phyloP scores from a whole-genome alignment of 2,329 filamentous ascomycete species.

The Herpotrichia juniperi region DNA sequence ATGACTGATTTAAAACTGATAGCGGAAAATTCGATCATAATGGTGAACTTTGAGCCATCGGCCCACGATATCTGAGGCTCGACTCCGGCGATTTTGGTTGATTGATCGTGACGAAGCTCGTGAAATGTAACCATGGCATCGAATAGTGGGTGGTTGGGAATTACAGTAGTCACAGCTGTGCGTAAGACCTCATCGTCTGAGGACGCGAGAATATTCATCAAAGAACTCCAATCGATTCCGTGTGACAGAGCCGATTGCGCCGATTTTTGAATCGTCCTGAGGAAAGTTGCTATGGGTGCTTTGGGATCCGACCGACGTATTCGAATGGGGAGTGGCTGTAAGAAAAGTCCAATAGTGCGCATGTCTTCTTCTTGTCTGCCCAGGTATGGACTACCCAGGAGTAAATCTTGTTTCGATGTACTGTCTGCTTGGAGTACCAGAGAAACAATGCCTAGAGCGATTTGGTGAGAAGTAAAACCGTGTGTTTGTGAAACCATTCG shows the following conservation, averaged over 20 bases:
- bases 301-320: slow-evolving; percentile 2
- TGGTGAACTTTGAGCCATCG: slow-evolving; percentile 27
- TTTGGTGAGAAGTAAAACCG: slow-evolving; percentile 24
- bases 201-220: slow-evolving; percentile 33
- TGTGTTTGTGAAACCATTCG: not conserved
- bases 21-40: slow-evolving; percentile 25
- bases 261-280: slow-evolving; percentile 20
- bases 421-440: slow-evolving; percentile 16
- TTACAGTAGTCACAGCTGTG: slow-evolving; percentile 8
- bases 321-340: slow-evolving; percentile 37
- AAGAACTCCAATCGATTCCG: slow-evolving; percentile 36
- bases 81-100: slow-evolving; percentile 12
- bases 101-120: slow-evolving; percentile 6
- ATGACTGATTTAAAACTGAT: too few species aligned
- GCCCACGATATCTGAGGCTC: slow-evolving; percentile 12
- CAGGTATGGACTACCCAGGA: slow-evolving; percentile 33
- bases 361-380: slow-evolving; percentile 30
- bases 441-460: slow-evolving; percentile 25
- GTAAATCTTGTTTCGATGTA: slow-evolving; percentile 23
- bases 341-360: slow-evolving; percentile 33
- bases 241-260: slow-evolving; percentile 32
- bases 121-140: slow-evolving; percentile 34
- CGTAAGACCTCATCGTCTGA: too few species aligned
- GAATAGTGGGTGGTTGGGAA: slow-evolving; percentile 14
- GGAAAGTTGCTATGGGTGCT: not conserved